Percentiles rank a stretch among this genome's conserved stretches.
These are phyloP conservation scores for Graphiopsis chlorocephala DNA, from an alignment of 2,329 filamentous ascomycete species.

Conservation along the genomic window DNA sequence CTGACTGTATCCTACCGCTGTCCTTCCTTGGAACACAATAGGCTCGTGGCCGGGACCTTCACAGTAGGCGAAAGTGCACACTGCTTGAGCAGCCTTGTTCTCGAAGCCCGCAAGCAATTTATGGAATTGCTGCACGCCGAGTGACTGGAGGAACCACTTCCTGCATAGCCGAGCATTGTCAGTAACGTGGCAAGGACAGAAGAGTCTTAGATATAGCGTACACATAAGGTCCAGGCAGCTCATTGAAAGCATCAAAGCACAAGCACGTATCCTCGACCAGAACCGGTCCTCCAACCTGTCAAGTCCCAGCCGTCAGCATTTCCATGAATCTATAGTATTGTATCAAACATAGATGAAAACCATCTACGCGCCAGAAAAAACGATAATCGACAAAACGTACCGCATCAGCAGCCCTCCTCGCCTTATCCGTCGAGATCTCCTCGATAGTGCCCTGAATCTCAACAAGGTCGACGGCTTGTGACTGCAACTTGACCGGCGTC, in stretches of 20 bases:
- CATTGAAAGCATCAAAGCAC: constrained; percentile 85
- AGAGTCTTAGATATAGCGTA: constrained; percentile 44
- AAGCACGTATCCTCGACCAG: constrained; percentile 94
- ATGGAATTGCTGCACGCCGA: constrained; percentile 84
- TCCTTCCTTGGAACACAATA: constrained; percentile 87
- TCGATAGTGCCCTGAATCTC: constrained; percentile 93
- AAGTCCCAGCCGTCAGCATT: neutral
- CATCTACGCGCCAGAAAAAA: neutral
- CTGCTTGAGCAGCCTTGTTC: constrained; percentile 87
- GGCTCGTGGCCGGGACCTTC: constrained; percentile 80
- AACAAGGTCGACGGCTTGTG: constrained; percentile 72
- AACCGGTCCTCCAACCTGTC: constrained; percentile 77
- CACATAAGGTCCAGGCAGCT: constrained; percentile 96
- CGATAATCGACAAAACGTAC: constrained; percentile 49
- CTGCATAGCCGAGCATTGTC: constrained; percentile 45
- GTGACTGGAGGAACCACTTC: constrained; percentile 86
- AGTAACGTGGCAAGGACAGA: neutral
- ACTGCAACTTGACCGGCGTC: constrained; percentile 66
- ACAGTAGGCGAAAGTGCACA: constrained; percentile 94
- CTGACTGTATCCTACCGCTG: constrained; percentile 56
- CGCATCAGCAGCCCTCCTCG: constrained; percentile 71
- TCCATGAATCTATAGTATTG: neutral
- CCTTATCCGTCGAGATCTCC: constrained; percentile 87
- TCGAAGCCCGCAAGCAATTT: constrained; percentile 84
- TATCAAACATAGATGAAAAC: neutral